A percentile compares a stretch with the other conserved stretches of the same genome.
phyloP scores from a whole-genome alignment of 805 yeast species.

The Starmerella apicola region DNA sequence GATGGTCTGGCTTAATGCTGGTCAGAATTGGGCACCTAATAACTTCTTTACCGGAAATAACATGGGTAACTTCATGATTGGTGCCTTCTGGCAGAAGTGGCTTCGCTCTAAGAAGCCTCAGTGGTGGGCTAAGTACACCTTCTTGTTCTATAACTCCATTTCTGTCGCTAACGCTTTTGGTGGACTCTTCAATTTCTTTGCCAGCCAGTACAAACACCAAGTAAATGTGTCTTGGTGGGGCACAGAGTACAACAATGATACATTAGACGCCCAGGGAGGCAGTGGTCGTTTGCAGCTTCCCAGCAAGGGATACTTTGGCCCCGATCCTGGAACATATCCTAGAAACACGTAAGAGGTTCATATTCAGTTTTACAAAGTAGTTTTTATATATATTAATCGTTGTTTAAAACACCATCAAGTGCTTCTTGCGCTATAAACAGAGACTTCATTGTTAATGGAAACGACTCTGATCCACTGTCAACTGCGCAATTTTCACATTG shows the following conservation, averaged over 20 bases:
- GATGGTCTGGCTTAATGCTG: constrained; percentile 14
- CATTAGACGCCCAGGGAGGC: not conserved
- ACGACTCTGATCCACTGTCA: too few relatives aligned
- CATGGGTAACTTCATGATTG: constrained; percentile 31
- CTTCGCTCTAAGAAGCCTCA: constrained; percentile 32
- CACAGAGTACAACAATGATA: constrained; percentile 22
- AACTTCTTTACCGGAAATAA: constrained; percentile 32
- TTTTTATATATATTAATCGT: too few relatives aligned
- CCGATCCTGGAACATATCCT: constrained; percentile 9
- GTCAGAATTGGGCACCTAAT: constrained; percentile 31
- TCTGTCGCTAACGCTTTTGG: constrained; percentile 40
- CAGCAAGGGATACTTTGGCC: constrained; percentile 10
- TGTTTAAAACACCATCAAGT: too few relatives aligned
- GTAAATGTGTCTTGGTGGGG: constrained; percentile 39
- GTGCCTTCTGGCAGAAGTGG: constrained; percentile 34
- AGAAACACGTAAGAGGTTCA: too few relatives aligned
- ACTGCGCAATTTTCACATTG: too few relatives aligned
- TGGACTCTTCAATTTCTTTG: constrained; percentile 35
- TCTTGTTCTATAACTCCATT: constrained; percentile 36
- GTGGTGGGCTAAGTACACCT: constrained; percentile 46
- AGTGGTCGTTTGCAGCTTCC: constrained; percentile 1
- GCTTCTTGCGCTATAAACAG: too few relatives aligned
- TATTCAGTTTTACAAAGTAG: too few relatives aligned
- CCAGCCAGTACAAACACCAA: constrained; percentile 27
- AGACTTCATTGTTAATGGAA: too few relatives aligned